Percentiles rank a stretch among this genome's conserved stretches.
Conservation (phyloP, 2,329 filamentous ascomycete genomes). For the Drechslerella coelobrocha region DNA sequence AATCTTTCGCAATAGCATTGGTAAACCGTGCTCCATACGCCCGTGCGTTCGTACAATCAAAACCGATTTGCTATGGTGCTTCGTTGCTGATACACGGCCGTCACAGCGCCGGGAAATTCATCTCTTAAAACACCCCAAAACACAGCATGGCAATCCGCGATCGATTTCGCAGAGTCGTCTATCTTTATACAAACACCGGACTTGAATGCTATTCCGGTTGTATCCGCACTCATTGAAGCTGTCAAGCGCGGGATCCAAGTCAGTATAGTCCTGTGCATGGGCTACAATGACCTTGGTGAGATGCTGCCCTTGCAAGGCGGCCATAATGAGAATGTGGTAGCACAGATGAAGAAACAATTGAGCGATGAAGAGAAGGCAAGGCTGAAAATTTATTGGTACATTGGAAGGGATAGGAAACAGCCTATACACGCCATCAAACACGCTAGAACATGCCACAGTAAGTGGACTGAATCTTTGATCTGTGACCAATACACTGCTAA, state of each 20-base stretch:
- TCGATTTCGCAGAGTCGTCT: conserved; percentile 26
- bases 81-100: no score
- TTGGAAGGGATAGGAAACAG: conserved; percentile 29
- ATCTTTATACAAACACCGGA: conserved; percentile 44
- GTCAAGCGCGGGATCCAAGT: conserved; percentile 31
- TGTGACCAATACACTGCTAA: background rate
- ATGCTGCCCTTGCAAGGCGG: conserved; percentile 43
- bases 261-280: conserved; percentile 24
- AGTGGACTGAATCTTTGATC: background rate
- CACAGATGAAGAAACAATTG: conserved; percentile 20
- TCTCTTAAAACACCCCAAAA: conserved; percentile 37
- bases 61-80: background rate
- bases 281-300: conserved; percentile 47
- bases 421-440: conserved; percentile 29
- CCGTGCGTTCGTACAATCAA: background rate
- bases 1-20: conserved; percentile 21
- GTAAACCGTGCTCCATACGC: conserved; percentile 25
- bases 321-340: conserved; percentile 34
- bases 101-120: conserved; percentile 18
- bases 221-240: conserved; percentile 16
- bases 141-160: conserved; percentile 29
- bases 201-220: conserved; percentile 21
- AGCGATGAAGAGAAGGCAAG: conserved; percentile 4
- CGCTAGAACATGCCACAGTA: conserved; percentile 39
- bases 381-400: conserved; percentile 34